Evolutionary conservation across 176 grass and related monocot genomes (phyloP).

Genomic region (Oryza meyeriana): DNA sequence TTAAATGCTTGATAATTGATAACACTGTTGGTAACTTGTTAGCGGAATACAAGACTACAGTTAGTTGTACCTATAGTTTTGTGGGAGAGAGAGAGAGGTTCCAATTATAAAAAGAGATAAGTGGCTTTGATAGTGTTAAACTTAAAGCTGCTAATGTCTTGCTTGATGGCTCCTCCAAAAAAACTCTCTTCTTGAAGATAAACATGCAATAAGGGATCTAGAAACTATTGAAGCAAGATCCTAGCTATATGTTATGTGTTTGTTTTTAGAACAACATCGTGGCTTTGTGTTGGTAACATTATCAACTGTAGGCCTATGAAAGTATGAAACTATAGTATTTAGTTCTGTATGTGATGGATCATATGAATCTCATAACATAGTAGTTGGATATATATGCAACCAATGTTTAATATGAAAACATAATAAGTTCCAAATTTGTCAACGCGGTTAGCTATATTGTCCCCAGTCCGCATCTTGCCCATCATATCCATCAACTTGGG

Average conservation of each 20-base stretch:
- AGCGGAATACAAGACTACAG: neutral
- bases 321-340: neutral
- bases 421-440: neutral
- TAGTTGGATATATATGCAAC: neutral
- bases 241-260: neutral
- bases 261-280: neutral
- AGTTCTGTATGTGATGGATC: neutral
- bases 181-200: neutral
- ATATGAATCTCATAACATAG: neutral
- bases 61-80: neutral
- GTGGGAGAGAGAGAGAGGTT: neutral
- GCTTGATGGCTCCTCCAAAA: neutral
- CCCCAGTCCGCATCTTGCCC: neutral
- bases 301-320: neutral
- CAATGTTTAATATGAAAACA: neutral
- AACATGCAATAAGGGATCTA: neutral
- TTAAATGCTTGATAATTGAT: conserved; percentile 10
- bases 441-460: neutral
- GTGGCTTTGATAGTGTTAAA: neutral
- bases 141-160: neutral
- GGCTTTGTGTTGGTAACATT: neutral
- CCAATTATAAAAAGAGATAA: neutral
- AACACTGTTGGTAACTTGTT: neutral
- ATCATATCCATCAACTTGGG: neutral
- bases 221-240: neutral